Conservation (phyloP, 225 moss, liverwort and hornwort genomes). For the Antitrichia curtipendula region DNA sequence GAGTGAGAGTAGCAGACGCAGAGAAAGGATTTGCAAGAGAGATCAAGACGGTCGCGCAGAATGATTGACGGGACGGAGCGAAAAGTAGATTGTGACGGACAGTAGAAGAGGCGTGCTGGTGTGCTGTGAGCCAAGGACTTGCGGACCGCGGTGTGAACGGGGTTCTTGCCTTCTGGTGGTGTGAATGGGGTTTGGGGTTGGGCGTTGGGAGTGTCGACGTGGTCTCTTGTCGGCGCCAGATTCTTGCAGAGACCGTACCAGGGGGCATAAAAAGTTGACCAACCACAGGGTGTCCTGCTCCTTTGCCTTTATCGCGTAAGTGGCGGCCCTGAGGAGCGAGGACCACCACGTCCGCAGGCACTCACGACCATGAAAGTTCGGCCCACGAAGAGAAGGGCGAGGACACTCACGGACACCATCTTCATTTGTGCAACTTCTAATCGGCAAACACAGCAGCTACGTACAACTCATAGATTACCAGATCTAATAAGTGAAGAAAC, state of each 20-base stretch:
- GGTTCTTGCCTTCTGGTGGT: neutral
- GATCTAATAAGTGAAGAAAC: neutral
- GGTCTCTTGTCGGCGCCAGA: conserved; percentile 20
- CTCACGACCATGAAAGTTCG: neutral
- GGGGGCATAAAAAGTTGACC: conserved; percentile 69
- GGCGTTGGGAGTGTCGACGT: neutral
- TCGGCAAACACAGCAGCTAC: neutral
- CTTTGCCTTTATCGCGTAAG: conserved; percentile 62
- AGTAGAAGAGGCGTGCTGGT: neutral
- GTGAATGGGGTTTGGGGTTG: neutral
- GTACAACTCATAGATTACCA: neutral
- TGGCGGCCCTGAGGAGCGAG: conserved; percentile 45
- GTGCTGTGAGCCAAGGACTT: neutral
- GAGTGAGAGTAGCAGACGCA: neutral
- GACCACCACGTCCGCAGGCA: conserved; percentile 24
- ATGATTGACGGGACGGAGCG: neutral
- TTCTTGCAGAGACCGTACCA: conserved; percentile 88
- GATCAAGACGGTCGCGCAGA: neutral
- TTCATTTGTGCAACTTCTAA: neutral
- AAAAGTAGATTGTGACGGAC: too few species aligned
- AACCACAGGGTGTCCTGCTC: conserved; percentile 71
- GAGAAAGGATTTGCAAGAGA: neutral
- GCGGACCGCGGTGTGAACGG: neutral
- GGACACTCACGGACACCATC: neutral
- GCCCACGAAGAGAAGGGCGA: neutral